Evolutionary conservation across 345 rosid species (phyloP), one percentile per base, ranked within the genome.

Genomic region (Linum trigynum): DNA sequence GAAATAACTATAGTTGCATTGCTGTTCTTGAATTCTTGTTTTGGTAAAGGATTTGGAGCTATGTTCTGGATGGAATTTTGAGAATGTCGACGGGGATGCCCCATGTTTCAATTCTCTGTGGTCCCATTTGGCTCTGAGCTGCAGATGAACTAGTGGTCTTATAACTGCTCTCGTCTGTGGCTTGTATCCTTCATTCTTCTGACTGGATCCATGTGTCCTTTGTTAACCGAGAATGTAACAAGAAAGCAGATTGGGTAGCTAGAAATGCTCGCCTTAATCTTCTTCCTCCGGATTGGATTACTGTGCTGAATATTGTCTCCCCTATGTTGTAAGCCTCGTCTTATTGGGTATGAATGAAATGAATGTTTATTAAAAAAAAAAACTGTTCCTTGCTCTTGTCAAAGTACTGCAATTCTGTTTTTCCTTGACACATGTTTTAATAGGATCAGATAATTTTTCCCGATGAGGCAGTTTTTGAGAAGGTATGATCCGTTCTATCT

Each of bases 381-480:
- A 23, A 23, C n/a, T 50, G 23, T 56, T 65, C 32, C 10, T n/a
- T 40, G 68, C 63, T 35, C 23, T 50, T n/a, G 39, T 42, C 23
- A 65, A 62, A 50, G 23, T 57, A 42, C 23, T 57, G 51, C 11
- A 45, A 5, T 17, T 17, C 15, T 45, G 8, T 1, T 74, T 75
- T 74, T 72, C 83, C 96, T 90, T 92, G 75, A 92, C 81, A 5
- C 57, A 55, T 67, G 50, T 60, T 37, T 62, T 75, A 39, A 62
- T 67, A 92, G 99, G 96, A 92, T 81, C 99, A 86, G 62, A 90
- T 92, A 68, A 77, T 94, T 68, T 90, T 94, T 71, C 97, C 97
- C 5, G 88, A 86, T 62, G 99, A 94, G 78, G 99, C 96, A 50
- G 79, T 80, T 61, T 94, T 94, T 80, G 99, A 94, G 78, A 94